Conservation (phyloP, 305 asterid species). For the Solanum hybrid region DNA sequence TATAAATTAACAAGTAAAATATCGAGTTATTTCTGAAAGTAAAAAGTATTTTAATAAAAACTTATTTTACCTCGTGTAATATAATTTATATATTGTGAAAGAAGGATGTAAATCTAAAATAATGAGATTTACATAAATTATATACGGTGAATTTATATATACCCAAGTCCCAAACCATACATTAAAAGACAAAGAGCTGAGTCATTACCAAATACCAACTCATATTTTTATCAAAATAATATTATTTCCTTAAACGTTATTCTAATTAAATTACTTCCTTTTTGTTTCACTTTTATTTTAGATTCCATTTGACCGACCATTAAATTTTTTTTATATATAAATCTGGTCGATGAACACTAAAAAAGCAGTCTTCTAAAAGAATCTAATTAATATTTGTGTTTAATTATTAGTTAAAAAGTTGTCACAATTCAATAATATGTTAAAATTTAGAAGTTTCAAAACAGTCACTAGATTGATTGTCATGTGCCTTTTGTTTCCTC, state of each 20-base stretch:
- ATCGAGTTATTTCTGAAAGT: background rate
- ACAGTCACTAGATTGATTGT: background rate
- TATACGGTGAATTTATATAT: background rate
- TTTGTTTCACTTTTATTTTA: background rate
- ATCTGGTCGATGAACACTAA: background rate
- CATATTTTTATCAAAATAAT: background rate
- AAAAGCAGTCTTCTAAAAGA: background rate
- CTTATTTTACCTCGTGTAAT: background rate
- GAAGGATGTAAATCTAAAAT: background rate
- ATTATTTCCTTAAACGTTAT: background rate
- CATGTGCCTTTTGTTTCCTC: background rate
- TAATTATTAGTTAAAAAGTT: background rate
- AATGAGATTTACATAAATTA: background rate
- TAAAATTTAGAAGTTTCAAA: background rate
- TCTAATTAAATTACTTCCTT: background rate
- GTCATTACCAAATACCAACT: background rate
- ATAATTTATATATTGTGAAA: too few relatives aligned
- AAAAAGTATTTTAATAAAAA: background rate
- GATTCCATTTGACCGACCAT: background rate
- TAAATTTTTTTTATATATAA: background rate
- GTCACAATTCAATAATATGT: background rate
- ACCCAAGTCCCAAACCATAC: background rate
- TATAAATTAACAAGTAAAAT: background rate
- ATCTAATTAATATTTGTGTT: background rate
- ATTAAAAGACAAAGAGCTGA: background rate